Base-by-base conservation (phyloP, 2,329 filamentous ascomycete genomes). In the Aureobasidium pullulans region DNA sequence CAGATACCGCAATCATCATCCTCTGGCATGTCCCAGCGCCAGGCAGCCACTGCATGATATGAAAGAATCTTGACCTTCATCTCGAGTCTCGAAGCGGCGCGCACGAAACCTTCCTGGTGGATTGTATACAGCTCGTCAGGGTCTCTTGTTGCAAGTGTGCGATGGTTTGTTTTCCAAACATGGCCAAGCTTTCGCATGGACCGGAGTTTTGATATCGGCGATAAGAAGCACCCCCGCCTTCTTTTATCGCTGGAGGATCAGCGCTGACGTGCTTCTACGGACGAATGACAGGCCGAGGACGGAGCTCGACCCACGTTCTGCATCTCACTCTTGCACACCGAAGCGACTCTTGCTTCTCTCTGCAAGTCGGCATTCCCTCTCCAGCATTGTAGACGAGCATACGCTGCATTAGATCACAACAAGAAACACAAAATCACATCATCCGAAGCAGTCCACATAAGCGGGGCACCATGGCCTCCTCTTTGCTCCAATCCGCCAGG, bases 41-140 rank as follows among this genome's bases (percentile, higher is more conserved):
- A 99, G 59, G 91, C 93, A 16, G 94, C 94, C 63, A 99, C 90
- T 4, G 91, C 89, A 69, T 94, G 88, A 90, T 93, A 97, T 71
- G 90, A 84, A 69, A 87, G 89, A 75, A 97, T 94, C 49, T 85
- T 94, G 77, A 97, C 90, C 76, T 96, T 97, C 94, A 99, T 99
- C 57, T 34, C 31, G 42, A 52, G 2, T n/a, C 23, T 0, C 1
- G 36, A 23, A 8, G 6, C 9, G 3, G 23, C 28, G 34, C 3
- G 5, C 15, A 11, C 28, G 15, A 6, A 16, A 11, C n/a, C 32
- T 23, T 47, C 7, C 15, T 28, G 28, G 16, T 2, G 28, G 36
- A 7, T 40, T 42, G 37, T 40, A 53, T 40, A 42, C 37, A 13
- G 6, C 6, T 28, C 4, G 16, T 31, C 39, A 36, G 31, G 39